Conservation (phyloP, 2,329 filamentous ascomycete genomes). For the Alternaria novae-zelandiae region DNA sequence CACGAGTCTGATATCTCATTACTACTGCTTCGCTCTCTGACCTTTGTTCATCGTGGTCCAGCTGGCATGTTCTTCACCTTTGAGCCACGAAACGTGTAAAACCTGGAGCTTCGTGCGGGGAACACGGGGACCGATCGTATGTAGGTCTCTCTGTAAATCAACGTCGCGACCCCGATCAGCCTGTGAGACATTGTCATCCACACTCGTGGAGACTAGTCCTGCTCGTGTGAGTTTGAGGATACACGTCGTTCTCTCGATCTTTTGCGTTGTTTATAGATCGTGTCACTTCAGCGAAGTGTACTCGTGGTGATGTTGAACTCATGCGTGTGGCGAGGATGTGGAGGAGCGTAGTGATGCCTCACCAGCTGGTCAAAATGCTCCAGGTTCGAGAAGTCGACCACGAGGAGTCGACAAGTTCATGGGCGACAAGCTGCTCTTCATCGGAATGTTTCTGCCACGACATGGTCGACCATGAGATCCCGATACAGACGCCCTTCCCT, state of each 20-base stretch:
- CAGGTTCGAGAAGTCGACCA: background rate
- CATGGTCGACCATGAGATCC: background rate
- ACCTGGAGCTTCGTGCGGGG: background rate
- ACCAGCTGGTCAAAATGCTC: background rate
- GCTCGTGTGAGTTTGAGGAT: background rate
- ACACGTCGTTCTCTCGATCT: background rate
- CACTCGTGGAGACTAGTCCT: background rate
- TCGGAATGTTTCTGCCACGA: background rate
- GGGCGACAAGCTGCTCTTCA: background rate
- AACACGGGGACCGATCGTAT: background rate
- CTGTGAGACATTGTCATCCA: background rate
- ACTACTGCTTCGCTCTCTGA: background rate
- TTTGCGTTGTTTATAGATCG: background rate
- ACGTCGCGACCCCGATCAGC: background rate
- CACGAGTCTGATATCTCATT: background rate
- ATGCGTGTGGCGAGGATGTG: background rate
- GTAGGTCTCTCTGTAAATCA: background rate
- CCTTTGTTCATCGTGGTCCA: background rate
- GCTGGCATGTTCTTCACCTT: background rate
- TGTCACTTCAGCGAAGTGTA: background rate
- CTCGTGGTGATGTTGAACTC: background rate
- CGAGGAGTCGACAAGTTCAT: background rate
- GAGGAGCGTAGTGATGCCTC: background rate
- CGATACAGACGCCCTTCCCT: background rate
- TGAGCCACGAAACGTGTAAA: background rate